Evolutionary conservation across 257 asterid species (phyloP), one percentile per base, ranked within the genome.

Genomic region (Solanum bukasovii): DNA sequence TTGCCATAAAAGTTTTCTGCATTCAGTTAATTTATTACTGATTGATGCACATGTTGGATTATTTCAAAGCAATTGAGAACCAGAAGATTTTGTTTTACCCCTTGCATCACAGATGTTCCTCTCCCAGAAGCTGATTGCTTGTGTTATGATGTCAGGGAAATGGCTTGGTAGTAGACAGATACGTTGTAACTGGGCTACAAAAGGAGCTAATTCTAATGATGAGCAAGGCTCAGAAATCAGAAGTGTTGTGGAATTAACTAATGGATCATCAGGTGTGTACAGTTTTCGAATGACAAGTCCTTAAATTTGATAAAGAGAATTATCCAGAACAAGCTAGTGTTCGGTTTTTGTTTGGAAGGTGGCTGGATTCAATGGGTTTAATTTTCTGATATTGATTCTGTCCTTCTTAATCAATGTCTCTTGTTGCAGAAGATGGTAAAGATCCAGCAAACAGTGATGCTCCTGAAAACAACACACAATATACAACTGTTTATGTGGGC

Each of bases 151-250:
- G 12, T 31, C 34, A 96, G 99, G 98, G 85, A 95, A 96, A 90
- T 96, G 98, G 98, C 98, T 96, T 86, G 98, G 98, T 34, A 96
- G 95, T 92, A 94, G 98, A 92, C 98, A 95, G 92, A 96, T 96
- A 86, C 98, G 99, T 78, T 96, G 99, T 88, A 96, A 96, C 90
- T 96, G 99, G 99, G 99, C 99, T 52, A 87, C 99, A 9, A 96
- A 96, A 90, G 98, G 98, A 88, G 98, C 97, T 83, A 94, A 92
- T 83, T 65, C 92, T 88, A 92, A 92, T 87, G 99, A 96, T 81
- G 98, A 94, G 90, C 98, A 90, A 91, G 93, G 81, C 85, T 92
- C 95, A 77, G 99, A 96, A 81, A 88, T 93, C 87, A 96, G 94
- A 92, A 94, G 98, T 90, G 96, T 92, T 13, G 94, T 94, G 89